phyloP scores from a whole-genome alignment of 1,284 basidiomycete genomes.

The Xerocomus cyaneibrunnescens region DNA sequence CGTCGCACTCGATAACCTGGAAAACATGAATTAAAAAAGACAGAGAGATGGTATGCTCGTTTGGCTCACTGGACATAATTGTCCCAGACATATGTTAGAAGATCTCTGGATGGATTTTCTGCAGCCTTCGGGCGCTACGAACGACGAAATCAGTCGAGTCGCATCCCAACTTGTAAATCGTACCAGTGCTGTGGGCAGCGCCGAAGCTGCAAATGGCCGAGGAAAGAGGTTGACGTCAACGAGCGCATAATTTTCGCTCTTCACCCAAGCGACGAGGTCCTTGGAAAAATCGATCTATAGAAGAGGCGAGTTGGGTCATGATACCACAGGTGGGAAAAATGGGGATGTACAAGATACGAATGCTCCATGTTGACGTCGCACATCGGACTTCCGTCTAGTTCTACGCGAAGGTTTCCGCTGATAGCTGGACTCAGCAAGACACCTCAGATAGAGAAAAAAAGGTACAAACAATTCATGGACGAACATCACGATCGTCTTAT shows the following conservation, averaged over 20 bases:
- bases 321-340: slow-evolving; percentile 3
- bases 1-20: slow-evolving; percentile 67
- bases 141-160: neutral
- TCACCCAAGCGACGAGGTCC: slow-evolving; percentile 77
- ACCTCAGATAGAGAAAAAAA: neutral
- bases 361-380: slow-evolving; percentile 77
- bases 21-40: neutral
- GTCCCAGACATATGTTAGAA: slow-evolving; percentile 90
- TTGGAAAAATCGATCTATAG: slow-evolving; percentile 83
- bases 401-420: slow-evolving; percentile 84
- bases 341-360: slow-evolving; percentile 68
- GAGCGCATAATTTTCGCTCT: slow-evolving; percentile 62
- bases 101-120: slow-evolving; percentile 43
- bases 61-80: slow-evolving; percentile 80
- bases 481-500: slow-evolving; percentile 74
- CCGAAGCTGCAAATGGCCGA: slow-evolving; percentile 49
- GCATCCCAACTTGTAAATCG: slow-evolving; percentile 2
- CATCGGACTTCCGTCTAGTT: slow-evolving; percentile 68
- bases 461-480: slow-evolving; percentile 85
- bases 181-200: slow-evolving; percentile 36
- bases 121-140: slow-evolving; percentile 28
- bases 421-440: slow-evolving; percentile 9
- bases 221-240: slow-evolving; percentile 88
- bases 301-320: slow-evolving; percentile 6
- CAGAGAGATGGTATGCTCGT: neutral